Base-by-base conservation (phyloP, 768 basidiomycete species). In the Pseudohyphozyma bogoriensis region DNA sequence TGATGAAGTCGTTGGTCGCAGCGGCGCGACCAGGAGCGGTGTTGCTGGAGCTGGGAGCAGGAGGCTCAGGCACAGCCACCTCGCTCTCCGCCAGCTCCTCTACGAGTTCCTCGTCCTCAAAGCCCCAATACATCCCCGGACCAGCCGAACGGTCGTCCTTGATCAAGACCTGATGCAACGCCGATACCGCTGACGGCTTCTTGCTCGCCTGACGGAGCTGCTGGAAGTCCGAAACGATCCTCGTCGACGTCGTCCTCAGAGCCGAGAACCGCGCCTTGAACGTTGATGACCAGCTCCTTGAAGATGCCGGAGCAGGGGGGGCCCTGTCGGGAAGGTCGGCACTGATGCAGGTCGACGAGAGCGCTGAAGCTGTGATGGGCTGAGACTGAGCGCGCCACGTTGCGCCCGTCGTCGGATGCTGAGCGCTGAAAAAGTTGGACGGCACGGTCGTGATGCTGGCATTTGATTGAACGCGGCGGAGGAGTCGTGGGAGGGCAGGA, bases 381-480 rank as follows among this genome's bases (percentile, higher is more conserved):
- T 15, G 39, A 39, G 28, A 42, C 20, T 22, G 37, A 18, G 15
- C 28, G 3, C 18, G 26, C 36, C 28, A 29, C 18, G 15, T 22
- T 26, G 28, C 16, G 28, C 31, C 31, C 20, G 28, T 28, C 26
- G 13, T 33, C 18, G 39, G 53, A 6, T 22, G 12, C n/a, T n/a
- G 31, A 22, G n/a, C 24, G 39, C 29, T 42, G 29, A 24, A 24
- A 24, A 54, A 54, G 22, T 54, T 29, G 53, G 53, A 40, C 18
- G 53, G 53, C 1, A 54, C 29, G 29, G 53, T 54, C 39, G 39
- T 31, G 1, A 54, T 31, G 53, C 53, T 54, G 18, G 53, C 53
- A 29, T 20, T 42, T 9, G 39, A 42, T 10, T 37, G 33, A 15
- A 35, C 51, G 24, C 51, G 51, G 2, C 24, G 28, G 51, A 52